Evolutionary conservation across 1,284 basidiomycete species (phyloP), one percentile per base, ranked within the genome.

Genomic region (Cutaneotrichosporon cutaneum): DNA sequence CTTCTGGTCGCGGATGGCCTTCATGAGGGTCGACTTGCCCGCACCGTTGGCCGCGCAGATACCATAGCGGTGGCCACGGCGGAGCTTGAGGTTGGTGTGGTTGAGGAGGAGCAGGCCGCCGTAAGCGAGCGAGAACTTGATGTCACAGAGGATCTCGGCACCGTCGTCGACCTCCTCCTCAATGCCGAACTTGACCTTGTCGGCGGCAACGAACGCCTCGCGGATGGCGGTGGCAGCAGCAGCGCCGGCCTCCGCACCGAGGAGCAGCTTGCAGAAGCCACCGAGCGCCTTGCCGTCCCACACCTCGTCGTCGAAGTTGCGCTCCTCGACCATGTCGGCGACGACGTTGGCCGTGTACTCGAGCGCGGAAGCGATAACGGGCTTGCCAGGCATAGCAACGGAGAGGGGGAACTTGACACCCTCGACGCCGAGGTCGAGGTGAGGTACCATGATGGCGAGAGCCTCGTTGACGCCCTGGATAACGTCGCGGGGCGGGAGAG

Each of bases 111-210:
- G 85, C 33, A 99, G 85, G 66, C 95, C 92, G 72, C 95, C 95
- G 77, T 99, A 99, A 18, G 95, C 96, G 63, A 99, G 85, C 35
- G 94, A 97, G 83, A 99, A 99, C 59, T 94, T 85, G 62, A 84
- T 94, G 76, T 98, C 88, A 78, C 93, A 95, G 53, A 98, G 83
- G 56, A 95, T 80, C 77, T 83, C 83, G 61, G 84, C 84, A 54
- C 94, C 92, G 60, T 95, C 92, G 82, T 96, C 94, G 70, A 94
- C 94, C 82, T 95, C 93, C 81, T 96, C 94, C 79, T 96, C 94
- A 70, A 60, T 77, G 69, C 66, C 77, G 62, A 73, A 80, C 66
- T 78, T 80, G 52, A 76, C 86, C 85, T 89, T 82, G 79, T 95
- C 91, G 62, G 92, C 85, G 56, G 87, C 87, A 63, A 87, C 79